These are phyloP conservation scores for Cryphonectria radicalis DNA, from an alignment of 2,329 filamentous ascomycete species.

Conservation along the genomic window DNA sequence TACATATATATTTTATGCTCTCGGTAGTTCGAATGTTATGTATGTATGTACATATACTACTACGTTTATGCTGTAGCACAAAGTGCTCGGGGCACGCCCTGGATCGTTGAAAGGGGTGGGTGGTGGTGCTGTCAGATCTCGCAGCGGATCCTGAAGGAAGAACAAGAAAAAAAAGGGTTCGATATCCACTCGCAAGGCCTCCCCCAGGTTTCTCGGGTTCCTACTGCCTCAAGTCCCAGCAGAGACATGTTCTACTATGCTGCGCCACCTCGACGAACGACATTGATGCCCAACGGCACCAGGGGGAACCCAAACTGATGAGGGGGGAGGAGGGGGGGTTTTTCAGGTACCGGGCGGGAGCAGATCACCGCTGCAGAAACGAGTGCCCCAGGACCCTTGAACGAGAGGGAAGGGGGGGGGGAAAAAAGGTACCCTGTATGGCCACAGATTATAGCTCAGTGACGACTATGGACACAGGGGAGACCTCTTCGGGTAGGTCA, in stretches of 20 bases:
- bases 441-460: not conserved
- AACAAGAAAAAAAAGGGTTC: constrained; percentile 1
- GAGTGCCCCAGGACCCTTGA: not conserved
- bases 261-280: not conserved
- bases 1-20: not conserved
- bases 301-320: not conserved
- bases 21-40: not conserved
- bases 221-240: not conserved
- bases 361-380: constrained; percentile 2
- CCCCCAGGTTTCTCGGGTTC: not conserved
- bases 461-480: not conserved
- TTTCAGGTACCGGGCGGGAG: constrained; percentile 7
- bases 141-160: not conserved
- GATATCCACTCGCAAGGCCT: not conserved
- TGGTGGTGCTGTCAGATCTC: constrained; percentile 3
- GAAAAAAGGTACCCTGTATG: not conserved
- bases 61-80: not conserved
- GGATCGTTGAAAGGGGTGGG: not conserved
- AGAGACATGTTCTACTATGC: not conserved
- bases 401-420: too few relatives aligned
- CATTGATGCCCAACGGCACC: constrained; percentile 27
- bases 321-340: not conserved
- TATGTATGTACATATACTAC: not conserved
- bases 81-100: not conserved
- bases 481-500: not conserved